phyloP scores from a whole-genome alignment of 805 yeast genomes.

The Pichia californica region DNA sequence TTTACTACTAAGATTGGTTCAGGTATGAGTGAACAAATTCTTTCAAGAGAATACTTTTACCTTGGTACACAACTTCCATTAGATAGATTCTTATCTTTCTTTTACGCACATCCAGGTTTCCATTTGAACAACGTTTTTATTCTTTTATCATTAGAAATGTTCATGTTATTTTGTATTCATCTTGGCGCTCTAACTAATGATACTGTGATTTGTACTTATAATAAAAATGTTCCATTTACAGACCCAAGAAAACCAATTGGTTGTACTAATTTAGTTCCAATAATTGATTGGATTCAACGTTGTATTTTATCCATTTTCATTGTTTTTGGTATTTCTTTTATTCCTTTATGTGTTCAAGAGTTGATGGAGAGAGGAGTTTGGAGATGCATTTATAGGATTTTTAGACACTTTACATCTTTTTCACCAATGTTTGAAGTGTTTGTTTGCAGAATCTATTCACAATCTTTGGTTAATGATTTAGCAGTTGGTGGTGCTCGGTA shows the following conservation, averaged over 20 bases:
- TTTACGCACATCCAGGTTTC: slow-evolving; percentile 83
- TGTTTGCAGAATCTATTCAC: slow-evolving; percentile 70
- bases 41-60: slow-evolving; percentile 76
- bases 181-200: slow-evolving; percentile 58
- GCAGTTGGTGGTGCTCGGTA: slow-evolving; percentile 77
- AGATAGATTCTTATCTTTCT: slow-evolving; percentile 73
- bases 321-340: slow-evolving; percentile 66
- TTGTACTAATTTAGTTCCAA: slow-evolving; percentile 65
- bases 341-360: slow-evolving; percentile 74
- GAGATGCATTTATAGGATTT: slow-evolving; percentile 56
- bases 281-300: slow-evolving; percentile 68
- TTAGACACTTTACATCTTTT: slow-evolving; percentile 60
- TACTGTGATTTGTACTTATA: slow-evolving; percentile 54
- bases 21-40: slow-evolving; percentile 86
- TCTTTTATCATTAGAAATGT: slow-evolving; percentile 59
- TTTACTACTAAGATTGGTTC: slow-evolving; percentile 84
- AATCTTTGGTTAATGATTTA: slow-evolving; percentile 60
- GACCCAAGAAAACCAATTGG: slow-evolving; percentile 60
- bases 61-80: slow-evolving; percentile 70
- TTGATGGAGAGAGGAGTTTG: slow-evolving; percentile 69
- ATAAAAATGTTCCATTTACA: slow-evolving; percentile 51
- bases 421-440: slow-evolving; percentile 78
- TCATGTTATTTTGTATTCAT: slow-evolving; percentile 51
- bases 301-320: slow-evolving; percentile 68
- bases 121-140: slow-evolving; percentile 75